Evolutionary conservation across 2,329 filamentous ascomycete genomes (phyloP).

Genomic region (Fusarium acutatum): DNA sequence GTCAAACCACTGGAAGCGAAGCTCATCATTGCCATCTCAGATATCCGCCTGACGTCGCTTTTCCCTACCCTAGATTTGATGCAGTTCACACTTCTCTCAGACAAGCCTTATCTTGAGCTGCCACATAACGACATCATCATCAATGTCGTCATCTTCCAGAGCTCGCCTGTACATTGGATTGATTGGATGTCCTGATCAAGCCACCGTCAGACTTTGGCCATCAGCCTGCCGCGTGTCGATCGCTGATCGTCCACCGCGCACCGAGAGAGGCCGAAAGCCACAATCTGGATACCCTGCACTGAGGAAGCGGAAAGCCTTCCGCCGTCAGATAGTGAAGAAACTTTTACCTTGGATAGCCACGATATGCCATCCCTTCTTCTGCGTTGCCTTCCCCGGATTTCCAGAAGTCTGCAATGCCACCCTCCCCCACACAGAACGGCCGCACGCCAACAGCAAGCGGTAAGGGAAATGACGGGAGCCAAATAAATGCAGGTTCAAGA

Average conservation of each 20-base stretch:
- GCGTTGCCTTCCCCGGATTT: conserved; percentile 30
- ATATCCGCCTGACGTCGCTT: background rate
- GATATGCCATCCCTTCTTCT: background rate
- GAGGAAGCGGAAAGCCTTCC: conserved; percentile 23
- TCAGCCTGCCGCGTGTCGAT: conserved; percentile 25
- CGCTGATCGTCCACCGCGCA: conserved; percentile 24
- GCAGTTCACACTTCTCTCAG: background rate
- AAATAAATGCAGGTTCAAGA: conserved; percentile 31
- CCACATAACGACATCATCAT: conserved; percentile 12
- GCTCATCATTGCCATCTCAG: conserved; percentile 15
- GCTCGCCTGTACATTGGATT: conserved; percentile 7
- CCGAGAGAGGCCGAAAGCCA: conserved; percentile 13
- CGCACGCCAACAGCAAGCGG: conserved; percentile 21
- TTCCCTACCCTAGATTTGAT: background rate
- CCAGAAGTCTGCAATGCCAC: conserved; percentile 36
- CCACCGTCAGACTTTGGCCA: conserved; percentile 21
- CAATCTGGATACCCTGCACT: background rate
- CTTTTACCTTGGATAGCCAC: conserved; percentile 1
- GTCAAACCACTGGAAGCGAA: background rate
- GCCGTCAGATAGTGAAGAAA: conserved; percentile 14
- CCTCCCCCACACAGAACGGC: conserved; percentile 23
- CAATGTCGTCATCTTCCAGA: conserved; percentile 16
- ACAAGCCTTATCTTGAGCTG: conserved; percentile 2
- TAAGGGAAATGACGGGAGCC: conserved; percentile 28
- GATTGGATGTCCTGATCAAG: conserved; percentile 21